phyloP scores from a whole-genome alignment of 1,284 basidiomycete species.

The Tilletia setariae region DNA sequence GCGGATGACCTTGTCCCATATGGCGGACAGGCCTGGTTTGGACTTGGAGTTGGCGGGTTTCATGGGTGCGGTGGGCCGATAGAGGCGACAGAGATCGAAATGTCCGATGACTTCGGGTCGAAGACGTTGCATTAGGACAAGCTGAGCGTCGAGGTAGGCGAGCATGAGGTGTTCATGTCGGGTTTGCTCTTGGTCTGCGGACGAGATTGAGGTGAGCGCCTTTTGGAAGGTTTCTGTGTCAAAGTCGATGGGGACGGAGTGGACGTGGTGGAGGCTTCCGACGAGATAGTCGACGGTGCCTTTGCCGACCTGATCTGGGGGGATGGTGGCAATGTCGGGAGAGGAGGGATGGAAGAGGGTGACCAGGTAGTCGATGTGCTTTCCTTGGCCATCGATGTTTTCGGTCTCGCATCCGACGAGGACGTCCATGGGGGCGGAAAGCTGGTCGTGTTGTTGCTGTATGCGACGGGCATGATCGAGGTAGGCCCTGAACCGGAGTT shows the following conservation, averaged over 20 bases:
- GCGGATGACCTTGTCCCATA: slow-evolving; percentile 66
- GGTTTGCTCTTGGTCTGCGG: neutral
- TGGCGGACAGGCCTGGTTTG: slow-evolving; percentile 20
- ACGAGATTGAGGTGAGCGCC: slow-evolving; percentile 57
- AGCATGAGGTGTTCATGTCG: slow-evolving; percentile 28
- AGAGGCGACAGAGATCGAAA: slow-evolving; percentile 64
- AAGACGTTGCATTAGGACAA: slow-evolving; percentile 58
- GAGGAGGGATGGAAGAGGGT: slow-evolving; percentile 57
- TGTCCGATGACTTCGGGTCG: slow-evolving; percentile 89
- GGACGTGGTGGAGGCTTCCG: slow-evolving; percentile 88
- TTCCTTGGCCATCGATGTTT: slow-evolving; percentile 64
- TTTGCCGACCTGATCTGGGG: slow-evolving; percentile 20
- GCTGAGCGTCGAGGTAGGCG: slow-evolving; percentile 45
- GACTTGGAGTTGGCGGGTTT: slow-evolving; percentile 47
- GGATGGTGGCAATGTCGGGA: neutral
- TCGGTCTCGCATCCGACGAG: slow-evolving; percentile 93
- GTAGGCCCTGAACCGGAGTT: slow-evolving; percentile 67
- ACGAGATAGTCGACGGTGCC: slow-evolving; percentile 78
- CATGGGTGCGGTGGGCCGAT: slow-evolving; percentile 24
- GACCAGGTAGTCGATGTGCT: slow-evolving; percentile 59
- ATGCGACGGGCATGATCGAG: slow-evolving; percentile 73
- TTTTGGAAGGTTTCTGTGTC: slow-evolving; percentile 69
- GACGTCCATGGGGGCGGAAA: slow-evolving; percentile 61
- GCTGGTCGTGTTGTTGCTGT: slow-evolving; percentile 55
- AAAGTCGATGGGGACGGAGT: slow-evolving; percentile 86